phyloP scores from a whole-genome alignment of 257 asterid genomes.

The Penstemon eatonii region DNA sequence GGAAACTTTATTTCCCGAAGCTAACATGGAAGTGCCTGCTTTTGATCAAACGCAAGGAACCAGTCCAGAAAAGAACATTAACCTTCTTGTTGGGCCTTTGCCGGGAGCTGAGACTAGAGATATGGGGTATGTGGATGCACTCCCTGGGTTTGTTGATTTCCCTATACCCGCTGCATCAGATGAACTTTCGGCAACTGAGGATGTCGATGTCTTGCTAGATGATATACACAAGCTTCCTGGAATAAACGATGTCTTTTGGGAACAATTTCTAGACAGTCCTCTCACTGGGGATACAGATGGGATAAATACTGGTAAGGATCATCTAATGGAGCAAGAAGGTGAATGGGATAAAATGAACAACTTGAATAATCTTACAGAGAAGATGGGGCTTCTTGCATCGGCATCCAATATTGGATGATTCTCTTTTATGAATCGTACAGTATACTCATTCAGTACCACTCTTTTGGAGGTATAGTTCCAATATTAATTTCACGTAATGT shows the following conservation, averaged over 20 bases:
- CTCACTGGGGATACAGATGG: conserved; percentile 52
- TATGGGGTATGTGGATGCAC: conserved; percentile 32
- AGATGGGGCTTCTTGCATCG: conserved; percentile 70
- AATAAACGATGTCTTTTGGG: conserved; percentile 77
- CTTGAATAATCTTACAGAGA: conserved; percentile 62
- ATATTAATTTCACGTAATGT: conserved; percentile 6
- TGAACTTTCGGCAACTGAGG: conserved; percentile 44
- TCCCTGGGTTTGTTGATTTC: conserved; percentile 47
- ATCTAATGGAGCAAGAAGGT: conserved; percentile 36
- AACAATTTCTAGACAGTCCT: conserved; percentile 68
- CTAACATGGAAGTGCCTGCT: conserved; percentile 33
- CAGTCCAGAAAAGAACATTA: conserved; percentile 26
- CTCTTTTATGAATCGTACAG: conserved; percentile 8
- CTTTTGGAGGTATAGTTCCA: conserved; percentile 22
- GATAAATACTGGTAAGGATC: conserved; percentile 34
- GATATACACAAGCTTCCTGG: conserved; percentile 63
- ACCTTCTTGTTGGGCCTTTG: conserved; percentile 28
- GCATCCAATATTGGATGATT: conserved; percentile 37
- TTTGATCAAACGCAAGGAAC: conserved; percentile 36
- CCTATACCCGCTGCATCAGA: conserved; percentile 38
- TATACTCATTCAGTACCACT: conserved; percentile 4
- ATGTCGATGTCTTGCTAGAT: conserved; percentile 47
- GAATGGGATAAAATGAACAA: conserved; percentile 54
- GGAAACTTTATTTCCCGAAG: conserved; percentile 31
- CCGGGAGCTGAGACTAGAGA: conserved; percentile 35